phyloP scores from a whole-genome alignment of 78 protist species.

The Neovahlkampfia damariscottae region DNA sequence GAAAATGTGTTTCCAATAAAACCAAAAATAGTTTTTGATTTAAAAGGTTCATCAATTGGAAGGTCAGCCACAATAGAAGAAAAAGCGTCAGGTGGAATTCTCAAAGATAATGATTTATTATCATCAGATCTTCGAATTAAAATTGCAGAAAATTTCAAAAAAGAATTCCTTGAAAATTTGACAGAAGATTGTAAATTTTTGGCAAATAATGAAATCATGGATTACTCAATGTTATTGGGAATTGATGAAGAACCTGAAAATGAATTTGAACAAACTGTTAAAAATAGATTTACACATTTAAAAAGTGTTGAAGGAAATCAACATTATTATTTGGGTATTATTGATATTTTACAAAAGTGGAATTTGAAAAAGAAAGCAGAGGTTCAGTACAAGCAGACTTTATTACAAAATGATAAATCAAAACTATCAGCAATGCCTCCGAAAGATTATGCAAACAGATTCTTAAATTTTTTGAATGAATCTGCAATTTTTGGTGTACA shows the following conservation, averaged over 20 bases:
- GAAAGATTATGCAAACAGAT: background rate
- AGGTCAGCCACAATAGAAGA: background rate
- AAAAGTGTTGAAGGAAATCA: background rate
- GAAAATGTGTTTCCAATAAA: slow-evolving; percentile 70
- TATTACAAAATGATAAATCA: background rate
- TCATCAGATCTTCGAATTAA: slow-evolving; percentile 21
- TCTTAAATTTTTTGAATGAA: background rate
- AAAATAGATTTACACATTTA: no score
- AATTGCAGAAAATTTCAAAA: slow-evolving; percentile 14
- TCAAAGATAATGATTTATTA: background rate
- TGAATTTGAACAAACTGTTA: no score
- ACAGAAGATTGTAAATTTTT: slow-evolving; percentile 24
- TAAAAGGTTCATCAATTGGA: slow-evolving; percentile 53
- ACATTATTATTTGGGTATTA: slow-evolving; percentile 15
- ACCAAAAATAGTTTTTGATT: slow-evolving; percentile 3
- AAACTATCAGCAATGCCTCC: slow-evolving; percentile 16
- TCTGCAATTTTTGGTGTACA: no score
- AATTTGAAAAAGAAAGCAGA: background rate
- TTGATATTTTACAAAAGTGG: slow-evolving; percentile 22
- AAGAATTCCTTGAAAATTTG: slow-evolving; percentile 16
- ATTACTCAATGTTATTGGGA: slow-evolving; percentile 46
- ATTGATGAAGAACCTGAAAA: slow-evolving; percentile 21
- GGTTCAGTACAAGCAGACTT: background rate
- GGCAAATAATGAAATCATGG: slow-evolving; percentile 30
- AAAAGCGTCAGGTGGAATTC: no score